phyloP scores from a whole-genome alignment of 306 rosid species.

The Lagenaria siceraria region DNA sequence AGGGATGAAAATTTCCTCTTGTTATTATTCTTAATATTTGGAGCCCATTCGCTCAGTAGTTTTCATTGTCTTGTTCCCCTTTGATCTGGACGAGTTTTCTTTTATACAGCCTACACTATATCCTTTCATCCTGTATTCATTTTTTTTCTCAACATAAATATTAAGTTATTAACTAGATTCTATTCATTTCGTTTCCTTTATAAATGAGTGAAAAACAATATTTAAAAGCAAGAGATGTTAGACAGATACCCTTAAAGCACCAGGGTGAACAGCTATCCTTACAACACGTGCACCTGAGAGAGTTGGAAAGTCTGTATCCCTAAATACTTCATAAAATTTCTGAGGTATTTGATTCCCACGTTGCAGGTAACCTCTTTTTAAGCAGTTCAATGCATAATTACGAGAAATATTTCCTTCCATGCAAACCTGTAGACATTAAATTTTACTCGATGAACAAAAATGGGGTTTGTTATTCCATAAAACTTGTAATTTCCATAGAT shows the following conservation, averaged over 20 bases:
- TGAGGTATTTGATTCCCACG: conserved; percentile 84
- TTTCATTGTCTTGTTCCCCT: too few species aligned
- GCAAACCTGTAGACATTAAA: conserved; percentile 39
- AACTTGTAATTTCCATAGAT: neutral
- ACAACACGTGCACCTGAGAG: conserved; percentile 90
- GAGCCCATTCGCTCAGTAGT: too few species aligned
- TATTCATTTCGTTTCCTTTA: neutral
- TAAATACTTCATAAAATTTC: conserved; percentile 84
- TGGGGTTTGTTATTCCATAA: neutral
- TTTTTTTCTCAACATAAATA: neutral
- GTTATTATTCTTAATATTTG: too few species aligned
- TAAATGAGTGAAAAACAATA: neutral
- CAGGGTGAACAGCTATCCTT: conserved; percentile 42
- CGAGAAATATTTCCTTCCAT: conserved; percentile 87
- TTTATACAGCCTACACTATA: too few species aligned
- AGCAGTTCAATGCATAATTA: conserved; percentile 50
- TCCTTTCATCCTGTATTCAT: neutral
- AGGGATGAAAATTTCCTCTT: too few species aligned
- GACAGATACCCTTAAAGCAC: neutral
- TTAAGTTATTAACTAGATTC: neutral
- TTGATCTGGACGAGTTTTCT: too few species aligned
- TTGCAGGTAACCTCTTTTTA: conserved; percentile 59
- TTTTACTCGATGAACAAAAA: too few species aligned
- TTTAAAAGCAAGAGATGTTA: neutral
- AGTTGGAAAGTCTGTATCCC: conserved; percentile 61